Evolutionary conservation across 2,329 filamentous ascomycete species (phyloP).

Genomic region (Fusarium marasasianum): DNA sequence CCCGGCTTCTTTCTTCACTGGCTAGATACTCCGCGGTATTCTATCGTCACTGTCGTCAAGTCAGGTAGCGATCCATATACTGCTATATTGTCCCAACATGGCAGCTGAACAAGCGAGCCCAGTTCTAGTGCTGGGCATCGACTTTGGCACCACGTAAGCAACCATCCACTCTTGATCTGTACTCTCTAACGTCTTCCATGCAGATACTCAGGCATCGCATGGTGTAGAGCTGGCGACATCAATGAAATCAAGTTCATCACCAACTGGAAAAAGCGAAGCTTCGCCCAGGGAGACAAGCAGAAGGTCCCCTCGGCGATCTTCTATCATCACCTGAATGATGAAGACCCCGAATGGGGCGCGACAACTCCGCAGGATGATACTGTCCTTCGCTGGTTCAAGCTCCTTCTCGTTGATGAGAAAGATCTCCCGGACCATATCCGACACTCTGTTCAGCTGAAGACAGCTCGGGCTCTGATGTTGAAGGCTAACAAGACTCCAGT

Average conservation of each 20-base stretch:
- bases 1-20: background rate
- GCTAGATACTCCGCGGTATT: background rate
- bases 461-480: conserved; percentile 3
- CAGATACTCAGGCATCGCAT: conserved; percentile 55
- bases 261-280: conserved; percentile 40
- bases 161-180: rapidly evolving
- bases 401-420: conserved; percentile 49
- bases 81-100: background rate
- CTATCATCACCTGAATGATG: conserved; percentile 1
- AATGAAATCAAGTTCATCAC: conserved; percentile 46
- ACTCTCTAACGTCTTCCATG: background rate
- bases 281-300: conserved; percentile 42
- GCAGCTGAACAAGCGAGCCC: background rate
- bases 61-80: background rate
- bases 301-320: conserved; percentile 47
- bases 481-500: conserved; percentile 37
- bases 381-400: conserved; percentile 54
- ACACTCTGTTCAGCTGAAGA: conserved; percentile 33
- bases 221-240: conserved; percentile 40
- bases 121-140: conserved; percentile 20
- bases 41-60: background rate
- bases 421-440: conserved; percentile 45
- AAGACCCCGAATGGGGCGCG: conserved; percentile 46
- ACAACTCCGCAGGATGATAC: conserved; percentile 37
- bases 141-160: conserved; percentile 29